phyloP scores from a whole-genome alignment of 176 grass and related monocot species.

The Musa schizocarpa region DNA sequence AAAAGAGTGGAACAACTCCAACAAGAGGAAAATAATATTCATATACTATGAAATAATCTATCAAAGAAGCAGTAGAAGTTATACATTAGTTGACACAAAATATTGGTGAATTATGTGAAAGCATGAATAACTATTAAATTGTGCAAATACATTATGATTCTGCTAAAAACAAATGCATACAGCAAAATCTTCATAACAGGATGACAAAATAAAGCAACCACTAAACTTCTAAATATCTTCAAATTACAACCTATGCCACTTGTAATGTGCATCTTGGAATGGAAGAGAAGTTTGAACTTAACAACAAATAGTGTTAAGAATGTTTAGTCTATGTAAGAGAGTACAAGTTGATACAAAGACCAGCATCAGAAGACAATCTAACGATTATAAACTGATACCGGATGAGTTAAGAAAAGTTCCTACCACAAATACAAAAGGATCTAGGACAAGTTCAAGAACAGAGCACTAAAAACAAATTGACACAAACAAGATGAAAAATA shows the following conservation, averaged over 20 bases:
- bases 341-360: background rate
- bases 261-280: background rate
- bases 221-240: background rate
- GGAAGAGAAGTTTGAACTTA: background rate
- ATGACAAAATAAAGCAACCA: background rate
- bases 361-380: background rate
- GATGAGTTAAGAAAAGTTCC: no score
- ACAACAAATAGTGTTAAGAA: no score
- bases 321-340: background rate
- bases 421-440: no score
- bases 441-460: no score
- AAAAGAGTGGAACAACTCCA: background rate
- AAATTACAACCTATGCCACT: background rate
- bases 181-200: background rate
- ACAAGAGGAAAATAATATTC: background rate
- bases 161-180: background rate
- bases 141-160: background rate
- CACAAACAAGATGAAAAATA: no score
- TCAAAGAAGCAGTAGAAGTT: background rate
- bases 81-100: background rate
- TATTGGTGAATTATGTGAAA: background rate
- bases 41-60: background rate
- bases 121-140: background rate
- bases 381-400: no score
- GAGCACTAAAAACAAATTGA: no score